A percentile compares a stretch with the other conserved stretches of the same genome.
phyloP scores from a whole-genome alignment of 805 yeast genomes.

The Komagataella phaffii region DNA sequence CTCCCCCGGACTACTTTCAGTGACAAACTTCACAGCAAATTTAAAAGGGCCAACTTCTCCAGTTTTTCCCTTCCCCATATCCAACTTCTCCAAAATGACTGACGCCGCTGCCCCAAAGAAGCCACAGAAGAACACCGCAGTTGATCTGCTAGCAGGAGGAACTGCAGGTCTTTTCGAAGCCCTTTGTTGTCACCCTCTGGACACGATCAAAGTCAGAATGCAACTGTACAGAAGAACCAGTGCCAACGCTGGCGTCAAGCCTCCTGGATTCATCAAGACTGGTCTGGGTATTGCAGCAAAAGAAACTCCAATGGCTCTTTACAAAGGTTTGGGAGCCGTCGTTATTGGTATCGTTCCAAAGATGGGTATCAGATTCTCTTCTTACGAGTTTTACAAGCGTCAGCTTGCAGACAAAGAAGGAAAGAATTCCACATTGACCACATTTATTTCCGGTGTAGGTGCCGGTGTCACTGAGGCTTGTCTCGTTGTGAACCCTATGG shows the following conservation, averaged over 20 bases:
- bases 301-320: constrained; percentile 76
- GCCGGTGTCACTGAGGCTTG: constrained; percentile 97
- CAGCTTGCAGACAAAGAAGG: constrained; percentile 47
- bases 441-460: constrained; percentile 88
- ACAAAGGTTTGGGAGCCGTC: constrained; percentile 95
- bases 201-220: constrained; percentile 95
- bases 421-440: constrained; percentile 54
- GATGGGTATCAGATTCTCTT: constrained; percentile 94
- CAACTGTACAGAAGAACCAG: constrained; percentile 60
- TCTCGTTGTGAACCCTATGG: constrained; percentile 91
- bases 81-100: not conserved
- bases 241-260: constrained; percentile 35
- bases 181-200: constrained; percentile 95
- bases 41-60: not conserved
- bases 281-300: constrained; percentile 66
- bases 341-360: constrained; percentile 95
- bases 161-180: constrained; percentile 96
- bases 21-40: not conserved
- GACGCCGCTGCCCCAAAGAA: not conserved
- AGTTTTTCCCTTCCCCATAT: not conserved
- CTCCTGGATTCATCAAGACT: constrained; percentile 79
- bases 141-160: constrained; percentile 85
- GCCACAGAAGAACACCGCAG: constrained; percentile 26
- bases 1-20: not conserved
- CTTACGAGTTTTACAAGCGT: constrained; percentile 80